Base-by-base conservation (phyloP, 2,329 filamentous ascomycete genomes). In the Aspergillus viridinutans region DNA sequence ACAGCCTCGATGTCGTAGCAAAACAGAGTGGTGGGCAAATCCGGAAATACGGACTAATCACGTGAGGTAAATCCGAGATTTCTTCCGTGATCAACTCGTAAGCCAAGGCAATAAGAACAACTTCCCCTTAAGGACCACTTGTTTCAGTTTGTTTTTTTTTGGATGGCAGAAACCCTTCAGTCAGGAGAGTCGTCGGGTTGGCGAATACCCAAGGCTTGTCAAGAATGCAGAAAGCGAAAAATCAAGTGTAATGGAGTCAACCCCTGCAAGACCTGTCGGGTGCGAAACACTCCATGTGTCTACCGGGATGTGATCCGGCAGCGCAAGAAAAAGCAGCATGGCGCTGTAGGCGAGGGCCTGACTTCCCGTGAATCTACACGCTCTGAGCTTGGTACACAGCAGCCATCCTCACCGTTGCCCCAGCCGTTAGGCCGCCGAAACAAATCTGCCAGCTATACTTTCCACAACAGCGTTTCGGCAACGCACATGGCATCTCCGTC, bases 401-500 rank as follows among this genome's bases (percentile, higher is more conserved):
- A 40, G 47, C 52, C 8, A 8, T 65, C 66, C 14, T 61, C 66
- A 1, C 62, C 51, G 10, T 42, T 57, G 6, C 21, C 57, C 12
- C 64, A 61, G 35, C 49, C 58, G 10, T 43, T 57, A 20, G 58
- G 58, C n/a, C 63, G 59, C 17, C 59, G 56, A 5, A 61, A 61
- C 50, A 57, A 62, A 12, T 61, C 62, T 1, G 56, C 63, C n/a
- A 68, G 64, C 57, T 61, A 64, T 47, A 60, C 66, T 45, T 68
- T 73, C 50, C 74, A 76, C 53, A 75, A 72, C 56, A 79, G 77
- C 55, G 77, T 80, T n/a, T 76, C 77, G 3, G 77, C 78, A 21
- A 79, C 76, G 8, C 77, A 80, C 60, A 73, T 75, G 62, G 70
- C 76, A 26, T 78, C 76, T 1, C 73, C 77, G 1, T 78, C 75